A percentile compares a stretch with the other conserved stretches of the same genome.
phyloP scores from a whole-genome alignment of 805 yeast species.

The Hanseniaspora occidentalis region DNA sequence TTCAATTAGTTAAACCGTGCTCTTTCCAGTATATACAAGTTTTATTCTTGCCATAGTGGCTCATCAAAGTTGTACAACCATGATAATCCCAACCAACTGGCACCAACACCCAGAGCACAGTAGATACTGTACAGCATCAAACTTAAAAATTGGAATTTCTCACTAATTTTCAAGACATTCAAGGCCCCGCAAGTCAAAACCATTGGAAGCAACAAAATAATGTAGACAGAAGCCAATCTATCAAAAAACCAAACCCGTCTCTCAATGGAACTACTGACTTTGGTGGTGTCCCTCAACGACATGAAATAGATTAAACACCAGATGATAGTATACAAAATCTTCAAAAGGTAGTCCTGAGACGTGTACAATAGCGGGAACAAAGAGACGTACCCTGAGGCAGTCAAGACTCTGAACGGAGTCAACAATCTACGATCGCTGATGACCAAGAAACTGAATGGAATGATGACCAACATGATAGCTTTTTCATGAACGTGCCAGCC shows the following conservation, averaged over 20 bases:
- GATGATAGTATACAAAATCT: constrained; percentile 61
- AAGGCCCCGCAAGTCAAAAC: constrained; percentile 35
- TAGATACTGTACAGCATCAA: constrained; percentile 78
- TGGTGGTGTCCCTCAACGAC: constrained; percentile 58
- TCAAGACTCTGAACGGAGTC: constrained; percentile 56
- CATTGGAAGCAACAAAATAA: constrained; percentile 55
- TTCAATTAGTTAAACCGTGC: too few species aligned
- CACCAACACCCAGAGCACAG: constrained; percentile 72
- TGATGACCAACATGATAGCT: constrained; percentile 78
- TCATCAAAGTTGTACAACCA: constrained; percentile 86
- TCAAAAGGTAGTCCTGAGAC: constrained; percentile 67
- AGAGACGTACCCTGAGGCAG: constrained; percentile 74
- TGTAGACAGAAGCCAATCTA: constrained; percentile 53
- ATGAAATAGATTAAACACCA: constrained; percentile 75
- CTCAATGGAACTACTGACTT: constrained; percentile 27
- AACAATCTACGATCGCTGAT: constrained; percentile 59
- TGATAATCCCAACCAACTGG: constrained; percentile 79
- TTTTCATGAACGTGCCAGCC: constrained; percentile 99
- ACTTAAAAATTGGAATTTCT: constrained; percentile 57
- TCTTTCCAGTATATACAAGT: too few species aligned
- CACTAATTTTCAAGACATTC: constrained; percentile 43
- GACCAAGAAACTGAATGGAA: constrained; percentile 75
- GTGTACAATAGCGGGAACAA: constrained; percentile 79
- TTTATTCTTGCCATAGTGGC: constrained; percentile 37
- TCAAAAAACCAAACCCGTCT: constrained; percentile 55